Evolutionary conservation across 371 early-diverging fungal species (phyloP), one percentile per base, ranked within the genome.

Genomic region (Rhizopus sp.): DNA sequence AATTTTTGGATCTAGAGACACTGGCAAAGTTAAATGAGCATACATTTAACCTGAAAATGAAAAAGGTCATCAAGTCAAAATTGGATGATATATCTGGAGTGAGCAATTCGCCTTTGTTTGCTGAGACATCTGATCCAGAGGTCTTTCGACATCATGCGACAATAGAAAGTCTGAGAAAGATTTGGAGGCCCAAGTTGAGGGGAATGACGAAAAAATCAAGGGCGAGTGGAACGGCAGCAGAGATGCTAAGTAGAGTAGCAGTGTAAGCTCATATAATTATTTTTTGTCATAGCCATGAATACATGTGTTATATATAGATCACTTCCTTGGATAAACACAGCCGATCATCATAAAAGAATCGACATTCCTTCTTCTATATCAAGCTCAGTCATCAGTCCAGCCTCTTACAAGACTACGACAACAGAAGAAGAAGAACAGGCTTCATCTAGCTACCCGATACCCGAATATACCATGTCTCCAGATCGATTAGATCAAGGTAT

Each of bases 41-140:
- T 31, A 58, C 65, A 0, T 57, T 63, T 16, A 57, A 58, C 10
- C 64, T 83, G 0, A 82, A 81, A 58, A 80, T 85, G 29, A 78
- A 73, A 39, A 83, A 81, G 37, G 85, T 78, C 3, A 68, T 85
- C 31, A 85, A 85, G 41, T 81, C 82, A 31, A 85, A 83, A 47
- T 62, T 85, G n/a, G 85, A 85, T 29, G 85, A 85, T 63, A 79
- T 85, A 8, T 83, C 85, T 30, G 85, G 72, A 3, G 60, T 68
- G 13, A 67, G 62, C 52, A 82, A 81, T 53, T 75, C 78, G 1
- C 75, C 78, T 1, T 66, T 78, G 30, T 73, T 75, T 30, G 66
- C 50, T 12, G 85, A 83, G 50, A 76, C 75, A 0, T 80, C 79
- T 0, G 84, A 85, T 55, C 79, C 86, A 29, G 88, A 85, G 44